These are phyloP conservation scores for Brettanomyces sp. DNA, from an alignment of 805 yeast species.

Conservation along the genomic window DNA sequence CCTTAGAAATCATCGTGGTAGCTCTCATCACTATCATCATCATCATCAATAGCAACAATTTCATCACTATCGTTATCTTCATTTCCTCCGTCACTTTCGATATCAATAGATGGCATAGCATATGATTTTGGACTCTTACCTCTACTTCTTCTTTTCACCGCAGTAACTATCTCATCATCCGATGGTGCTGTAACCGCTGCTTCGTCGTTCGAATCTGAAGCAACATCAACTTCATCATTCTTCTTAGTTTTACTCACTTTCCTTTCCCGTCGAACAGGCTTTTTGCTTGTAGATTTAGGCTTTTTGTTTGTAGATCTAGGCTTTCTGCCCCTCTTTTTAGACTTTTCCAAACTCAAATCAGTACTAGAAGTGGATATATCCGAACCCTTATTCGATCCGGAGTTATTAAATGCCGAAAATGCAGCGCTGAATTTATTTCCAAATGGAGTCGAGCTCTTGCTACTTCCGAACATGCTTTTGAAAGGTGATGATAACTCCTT, in stretches of 20 bases:
- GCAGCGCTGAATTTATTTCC: constrained; percentile 2
- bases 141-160: background rate
- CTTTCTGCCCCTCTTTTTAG: background rate
- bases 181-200: background rate
- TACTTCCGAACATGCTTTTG: constrained; percentile 1
- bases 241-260: background rate
- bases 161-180: constrained; percentile 1
- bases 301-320: background rate
- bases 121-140: background rate
- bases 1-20: background rate
- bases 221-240: background rate
- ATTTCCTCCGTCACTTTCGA: background rate
- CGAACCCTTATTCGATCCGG: background rate
- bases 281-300: background rate
- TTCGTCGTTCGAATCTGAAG: background rate
- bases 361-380: background rate
- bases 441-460: constrained; percentile 1
- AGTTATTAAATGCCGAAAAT: constrained; percentile 1
- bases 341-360: background rate
- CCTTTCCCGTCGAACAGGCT: background rate
- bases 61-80: constrained; percentile 1
- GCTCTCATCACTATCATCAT: constrained; percentile 2
- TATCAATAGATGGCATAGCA: background rate
- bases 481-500: constrained; percentile 1
- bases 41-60: constrained; percentile 1